These are phyloP conservation scores for Hansenula anomala DNA, from an alignment of 1,139 yeast species.

Conservation along the genomic window DNA sequence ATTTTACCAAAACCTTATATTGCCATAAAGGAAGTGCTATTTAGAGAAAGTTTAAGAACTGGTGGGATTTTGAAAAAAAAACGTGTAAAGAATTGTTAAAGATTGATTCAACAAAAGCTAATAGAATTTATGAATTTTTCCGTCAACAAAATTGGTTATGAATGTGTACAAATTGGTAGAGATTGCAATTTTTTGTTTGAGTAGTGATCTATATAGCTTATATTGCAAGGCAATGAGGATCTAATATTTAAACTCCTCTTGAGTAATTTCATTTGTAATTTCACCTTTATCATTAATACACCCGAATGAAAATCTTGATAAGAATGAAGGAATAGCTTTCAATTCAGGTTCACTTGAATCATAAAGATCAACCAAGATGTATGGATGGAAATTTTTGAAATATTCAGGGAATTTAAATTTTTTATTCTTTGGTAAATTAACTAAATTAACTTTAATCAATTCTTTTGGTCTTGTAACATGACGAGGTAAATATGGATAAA, in stretches of 20 bases:
- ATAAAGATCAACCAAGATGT: constrained; percentile 30
- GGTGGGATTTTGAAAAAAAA: constrained; percentile 79
- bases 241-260: background rate
- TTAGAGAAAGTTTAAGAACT: constrained; percentile 79
- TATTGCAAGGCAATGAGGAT: no score
- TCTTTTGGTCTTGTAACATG: constrained; percentile 30
- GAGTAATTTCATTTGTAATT: background rate
- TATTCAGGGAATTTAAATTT: constrained; percentile 26
- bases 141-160: constrained; percentile 85
- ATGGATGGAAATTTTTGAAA: constrained; percentile 27
- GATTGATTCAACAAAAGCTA: constrained; percentile 82
- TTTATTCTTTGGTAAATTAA: constrained; percentile 25
- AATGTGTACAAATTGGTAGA: constrained; percentile 2
- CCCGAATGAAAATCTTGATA: constrained; percentile 24
- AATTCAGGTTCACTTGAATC: constrained; percentile 24
- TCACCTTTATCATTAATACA: background rate
- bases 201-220: no score
- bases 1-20: constrained; percentile 90
- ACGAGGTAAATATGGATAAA: constrained; percentile 33
- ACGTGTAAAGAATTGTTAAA: constrained; percentile 79
- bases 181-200: no score
- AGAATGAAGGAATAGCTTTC: constrained; percentile 15
- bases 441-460: constrained; percentile 29
- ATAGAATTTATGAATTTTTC: constrained; percentile 86
- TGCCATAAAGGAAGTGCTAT: constrained; percentile 87